A percentile compares a stretch with the other conserved stretches of the same genome.
phyloP scores from a whole-genome alignment of 352 stramenopile genomes.

The Phytopythium mirpurense region DNA sequence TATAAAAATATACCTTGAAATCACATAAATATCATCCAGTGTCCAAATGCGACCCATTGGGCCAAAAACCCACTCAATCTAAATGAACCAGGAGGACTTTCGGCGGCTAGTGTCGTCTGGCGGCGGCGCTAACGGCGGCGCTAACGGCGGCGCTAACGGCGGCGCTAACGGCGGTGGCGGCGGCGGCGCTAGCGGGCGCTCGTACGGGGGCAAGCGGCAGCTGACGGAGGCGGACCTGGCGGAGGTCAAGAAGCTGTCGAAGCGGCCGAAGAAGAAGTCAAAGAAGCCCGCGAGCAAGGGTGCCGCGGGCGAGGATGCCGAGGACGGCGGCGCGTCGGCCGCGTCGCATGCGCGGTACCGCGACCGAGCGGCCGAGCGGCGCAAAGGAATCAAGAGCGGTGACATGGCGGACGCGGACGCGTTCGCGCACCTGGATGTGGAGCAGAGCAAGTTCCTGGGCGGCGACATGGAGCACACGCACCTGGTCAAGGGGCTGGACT shows the following conservation, averaged over 20 bases:
- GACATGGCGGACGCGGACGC: conserved; percentile 50
- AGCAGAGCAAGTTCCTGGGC: conserved; percentile 81
- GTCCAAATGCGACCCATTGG: too few species aligned
- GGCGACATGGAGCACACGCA: conserved; percentile 85
- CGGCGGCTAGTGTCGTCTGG: conserved; percentile 42
- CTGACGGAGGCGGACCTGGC: conserved; percentile 44
- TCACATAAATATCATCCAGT: too few species aligned
- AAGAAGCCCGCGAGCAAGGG: conserved; percentile 35
- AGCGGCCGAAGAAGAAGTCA: conserved; percentile 53
- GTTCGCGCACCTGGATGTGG: conserved; percentile 46
- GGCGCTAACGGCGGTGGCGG: conserved; percentile 1
- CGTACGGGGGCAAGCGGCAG: conserved; percentile 51
- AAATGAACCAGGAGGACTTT: conserved; percentile 82
- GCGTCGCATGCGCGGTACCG: conserved; percentile 26
- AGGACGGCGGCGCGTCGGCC: not conserved
- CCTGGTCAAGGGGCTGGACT: conserved; percentile 88
- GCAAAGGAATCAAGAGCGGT: conserved; percentile 17
- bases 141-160: conserved; percentile 8
- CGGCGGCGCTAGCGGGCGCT: conserved; percentile 5
- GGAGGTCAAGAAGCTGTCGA: conserved; percentile 40
- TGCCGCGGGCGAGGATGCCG: conserved; percentile 4
- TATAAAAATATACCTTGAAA: too few species aligned
- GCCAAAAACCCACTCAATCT: too few species aligned
- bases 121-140: conserved; percentile 7
- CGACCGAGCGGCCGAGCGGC: conserved; percentile 64